Evolutionary conservation across 208 protist genomes (phyloP), one percentile per base, ranked within the genome.

Genomic region (Acanthamoeba triangularis): DNA sequence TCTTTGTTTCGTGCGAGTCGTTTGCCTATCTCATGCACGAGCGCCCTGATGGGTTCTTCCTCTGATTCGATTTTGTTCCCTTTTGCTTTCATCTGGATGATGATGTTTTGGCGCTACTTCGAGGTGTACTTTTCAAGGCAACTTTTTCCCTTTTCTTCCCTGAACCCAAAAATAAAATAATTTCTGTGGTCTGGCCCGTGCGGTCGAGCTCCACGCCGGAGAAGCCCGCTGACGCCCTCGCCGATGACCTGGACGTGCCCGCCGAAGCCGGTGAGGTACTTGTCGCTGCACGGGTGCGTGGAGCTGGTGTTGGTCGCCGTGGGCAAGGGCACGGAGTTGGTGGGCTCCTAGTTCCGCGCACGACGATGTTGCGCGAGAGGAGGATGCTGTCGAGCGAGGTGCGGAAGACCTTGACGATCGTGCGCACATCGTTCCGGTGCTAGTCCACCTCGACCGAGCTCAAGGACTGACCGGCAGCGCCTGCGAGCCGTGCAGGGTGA

Each of bases 381-480:
- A 98, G 54, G 49, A 80, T 0, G n/a, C n/a, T n/a, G n/a, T n/a
- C n/a, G n/a, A n/a, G n/a, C n/a, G n/a, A n/a, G n/a, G n/a, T n/a
- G n/a, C n/a, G n/a, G n/a, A n/a, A n/a, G n/a, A 80, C 69, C 69
- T 47, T 47, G 69, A 80, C 69, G 14, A 80, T 44, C 18, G 0
- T 80, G n/a, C 61, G 18, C 25, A 97, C 96, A 78, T 98, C 97
- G 90, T 98, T 98, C n/a, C 95, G 67, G 72, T 97, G 72, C 25
- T 67, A 92, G 41, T 90, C 95, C 54, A 47, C 16, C 16, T 84
- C 56, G 28, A 47, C 96, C 59, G 95, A n/a, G n/a, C n/a, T 97
- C 28, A 52, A 25, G 37, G 96, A 35, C 16, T 97, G 91, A 28
- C 69, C 0, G 69, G 69, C 1, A 80, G 69, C 0, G 13, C 6